Evolutionary conservation across 169 alveolate genomes (phyloP).

Genomic region (Cryptosporidium sp.): DNA sequence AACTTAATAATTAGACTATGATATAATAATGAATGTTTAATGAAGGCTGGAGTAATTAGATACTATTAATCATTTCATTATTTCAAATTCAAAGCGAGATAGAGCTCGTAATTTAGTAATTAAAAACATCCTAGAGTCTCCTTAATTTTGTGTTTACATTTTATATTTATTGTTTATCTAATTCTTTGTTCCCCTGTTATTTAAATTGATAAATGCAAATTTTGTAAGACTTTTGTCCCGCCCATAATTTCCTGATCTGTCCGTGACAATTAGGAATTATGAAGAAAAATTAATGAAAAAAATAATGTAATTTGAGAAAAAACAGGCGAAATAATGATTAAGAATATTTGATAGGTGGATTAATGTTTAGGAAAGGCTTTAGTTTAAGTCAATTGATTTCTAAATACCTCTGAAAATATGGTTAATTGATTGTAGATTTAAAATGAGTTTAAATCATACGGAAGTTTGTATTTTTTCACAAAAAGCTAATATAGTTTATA

Average conservation of each 20-base stretch:
- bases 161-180: background rate
- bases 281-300: background rate
- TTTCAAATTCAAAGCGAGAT: background rate
- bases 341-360: background rate
- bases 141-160: background rate
- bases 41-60: too few species aligned
- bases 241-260: slow-evolving; percentile 39
- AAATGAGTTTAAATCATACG: background rate
- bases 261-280: slow-evolving; percentile 5
- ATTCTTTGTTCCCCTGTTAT: background rate
- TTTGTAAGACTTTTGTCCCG: background rate
- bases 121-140: background rate
- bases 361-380: background rate
- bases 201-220: background rate
- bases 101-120: background rate
- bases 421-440: background rate
- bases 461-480: slow-evolving; percentile 35
- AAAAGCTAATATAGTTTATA: background rate
- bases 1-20: background rate
- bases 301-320: background rate
- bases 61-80: background rate
- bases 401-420: background rate
- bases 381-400: too few species aligned
- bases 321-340: background rate
- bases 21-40: background rate